Conservation (phyloP, 2,329 filamentous ascomycete genomes). For the Passalora sequoiae region DNA sequence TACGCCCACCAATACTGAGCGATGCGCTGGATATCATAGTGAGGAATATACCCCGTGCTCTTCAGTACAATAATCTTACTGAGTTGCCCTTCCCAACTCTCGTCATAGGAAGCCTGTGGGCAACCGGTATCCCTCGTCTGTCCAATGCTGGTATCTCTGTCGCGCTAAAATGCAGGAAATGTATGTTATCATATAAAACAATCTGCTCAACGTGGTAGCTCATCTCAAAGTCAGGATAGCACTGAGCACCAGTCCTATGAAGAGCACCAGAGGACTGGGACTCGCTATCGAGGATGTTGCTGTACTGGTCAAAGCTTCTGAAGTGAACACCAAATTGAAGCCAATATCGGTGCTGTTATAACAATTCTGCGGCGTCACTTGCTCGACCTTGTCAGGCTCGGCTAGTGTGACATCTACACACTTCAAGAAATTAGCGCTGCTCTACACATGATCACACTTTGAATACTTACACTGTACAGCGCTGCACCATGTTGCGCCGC, state of each 20-base stretch:
- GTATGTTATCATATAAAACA: too few species aligned
- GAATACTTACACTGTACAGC: conserved; percentile 66
- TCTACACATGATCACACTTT: too few species aligned
- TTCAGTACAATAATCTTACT: too few species aligned
- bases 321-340: conserved; percentile 71
- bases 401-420: conserved; percentile 94
- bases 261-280: neutral
- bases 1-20: too few species aligned
- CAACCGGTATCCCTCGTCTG: too few species aligned
- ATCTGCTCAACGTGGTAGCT: too few species aligned
- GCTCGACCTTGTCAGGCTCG: conserved; percentile 66
- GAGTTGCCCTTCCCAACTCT: too few species aligned
- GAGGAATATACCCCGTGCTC: too few species aligned
- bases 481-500: conserved; percentile 75
- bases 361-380: conserved; percentile 78
- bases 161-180: neutral
- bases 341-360: conserved; percentile 75
- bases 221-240: neutral
- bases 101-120: too few species aligned
- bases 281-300: conserved; percentile 5
- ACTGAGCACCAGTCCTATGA: neutral
- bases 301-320: conserved; percentile 28
- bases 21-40: too few species aligned
- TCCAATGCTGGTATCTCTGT: neutral
- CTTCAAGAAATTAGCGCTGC: too few species aligned